Conservation (phyloP, 1,139 yeast species). For the Kurtzmaniella quercitrusa region DNA sequence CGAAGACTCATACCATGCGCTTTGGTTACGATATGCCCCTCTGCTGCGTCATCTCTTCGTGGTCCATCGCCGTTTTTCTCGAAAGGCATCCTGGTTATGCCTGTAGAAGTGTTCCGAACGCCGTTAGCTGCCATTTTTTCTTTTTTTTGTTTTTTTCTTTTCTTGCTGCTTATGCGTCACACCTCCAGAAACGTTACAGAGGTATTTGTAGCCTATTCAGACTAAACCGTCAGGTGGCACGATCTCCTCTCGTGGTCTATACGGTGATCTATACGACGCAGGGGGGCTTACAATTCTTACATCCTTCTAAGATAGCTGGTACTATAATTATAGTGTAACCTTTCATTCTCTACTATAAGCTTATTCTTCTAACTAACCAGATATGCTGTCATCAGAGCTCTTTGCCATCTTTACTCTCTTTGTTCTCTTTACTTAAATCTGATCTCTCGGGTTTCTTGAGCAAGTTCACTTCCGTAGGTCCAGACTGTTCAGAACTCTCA, state of each 20-base stretch:
- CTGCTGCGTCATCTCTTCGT: background rate
- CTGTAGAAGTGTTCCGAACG: background rate
- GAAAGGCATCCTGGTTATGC: background rate
- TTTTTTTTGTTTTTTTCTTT: background rate
- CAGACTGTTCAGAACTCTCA: constrained; percentile 11
- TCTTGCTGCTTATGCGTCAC: background rate
- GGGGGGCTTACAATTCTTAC: too few species aligned
- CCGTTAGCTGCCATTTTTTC: background rate
- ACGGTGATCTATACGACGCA: too few species aligned
- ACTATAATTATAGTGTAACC: too few species aligned
- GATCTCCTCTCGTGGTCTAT: too few species aligned
- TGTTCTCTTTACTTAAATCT: background rate
- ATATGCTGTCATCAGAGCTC: too few species aligned
- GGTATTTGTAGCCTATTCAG: too few species aligned
- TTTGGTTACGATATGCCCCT: background rate
- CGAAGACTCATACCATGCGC: background rate
- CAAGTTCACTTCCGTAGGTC: constrained; percentile 4
- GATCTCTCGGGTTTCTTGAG: background rate
- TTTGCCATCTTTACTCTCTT: background rate
- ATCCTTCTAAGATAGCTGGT: too few species aligned
- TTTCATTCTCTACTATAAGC: too few species aligned
- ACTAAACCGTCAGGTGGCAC: too few species aligned
- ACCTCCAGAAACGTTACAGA: too few species aligned
- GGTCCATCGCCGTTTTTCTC: background rate
- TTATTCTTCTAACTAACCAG: too few species aligned